Evolutionary conservation across 768 basidiomycete species (phyloP), one percentile per base, ranked within the genome.

Genomic region (Filobasidium floriforme): DNA sequence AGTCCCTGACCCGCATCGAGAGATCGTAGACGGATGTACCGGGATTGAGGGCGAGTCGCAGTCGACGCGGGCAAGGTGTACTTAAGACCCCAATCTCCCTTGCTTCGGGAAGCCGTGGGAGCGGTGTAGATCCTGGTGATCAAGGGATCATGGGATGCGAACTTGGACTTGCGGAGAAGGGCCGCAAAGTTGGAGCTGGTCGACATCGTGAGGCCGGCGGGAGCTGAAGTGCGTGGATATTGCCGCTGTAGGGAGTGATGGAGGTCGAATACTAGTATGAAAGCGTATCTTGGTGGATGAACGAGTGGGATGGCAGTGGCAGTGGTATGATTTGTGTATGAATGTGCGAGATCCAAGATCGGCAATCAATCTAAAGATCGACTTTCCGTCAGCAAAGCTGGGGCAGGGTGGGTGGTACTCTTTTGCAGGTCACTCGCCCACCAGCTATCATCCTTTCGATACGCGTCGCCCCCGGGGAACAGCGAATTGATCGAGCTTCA

Each of bases 61-160:
- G 54, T 70, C 62, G 40, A 73, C 59, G 57, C 72, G n/a, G 67
- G 67, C 7, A 68, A 60, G 6, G 67, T 62, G 65, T 71, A 74
- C 62, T 78, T 78, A 37, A 78, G 61, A 40, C 77, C 77, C 70
- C 70, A 78, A 51, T 78, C 77, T 26, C 70, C 71, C 28, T 70
- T 67, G 44, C 66, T 59, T 11, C 68, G 59, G 6, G 73, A 69
- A 26, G 75, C 71, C 4, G 73, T 73, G 2, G 70, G 74, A 3
- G 74, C 73, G 59, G 74, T 75, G 73, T 78, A 78, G 66, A 78
- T 67, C 28, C 77, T 71, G 22, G 73, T 72, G 68, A 78, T 76
- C 43, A 70, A 63, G 0, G 77, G 77, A 61, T 78, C 77, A 65
- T 73, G 72, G 0, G 76, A 67, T 10, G 75, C 68, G 68, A 78